Base-by-base conservation (phyloP, 495 filamentous ascomycete species). In the Penicillium nucicola region DNA sequence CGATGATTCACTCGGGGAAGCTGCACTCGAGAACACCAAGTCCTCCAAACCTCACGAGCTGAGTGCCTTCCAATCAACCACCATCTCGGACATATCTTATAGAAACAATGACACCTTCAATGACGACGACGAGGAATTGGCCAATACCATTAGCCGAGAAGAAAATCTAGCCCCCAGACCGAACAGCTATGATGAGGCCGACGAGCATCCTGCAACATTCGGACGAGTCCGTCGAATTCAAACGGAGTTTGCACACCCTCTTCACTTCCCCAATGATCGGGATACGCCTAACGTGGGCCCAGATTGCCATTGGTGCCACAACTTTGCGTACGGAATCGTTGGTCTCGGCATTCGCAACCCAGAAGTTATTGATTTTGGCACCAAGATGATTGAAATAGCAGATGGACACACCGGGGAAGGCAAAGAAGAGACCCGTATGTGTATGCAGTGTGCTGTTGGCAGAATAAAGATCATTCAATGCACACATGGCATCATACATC, bases 381-480 rank as follows among this genome's bases (percentile, higher is more conserved):
- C n/a, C 5, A 22, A 31, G n/a, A 30, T 32, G 19, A 15, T 48
- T 9, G 54, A 53, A 25, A 28, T 45, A 3, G 5, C 0, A 2
- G 28, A 53, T 48, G 50, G 50, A 0, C 44, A 57, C 22, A 34
- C 20, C 11, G 12, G 17, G 0, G 50, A 48, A 19, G 42, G 35
- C n/a, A 57, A 40, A 18, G 54, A 53, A 20, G 43, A 45, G 5
- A 57, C 50, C 19, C 38, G 40, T 17, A 57, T 57, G 54, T 57
- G 54, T 23, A 4, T 38, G 2, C 0, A 15, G 3, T 57, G 54
- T 19, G 33, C 22, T 34, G n/a, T 9, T 2, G 15, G 37, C 10
- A 19, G 54, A 8, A 7, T 35, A 1, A 22, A 40, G 3, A 57
- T 57, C 15, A 42, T 57, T 14, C 25, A 15, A 19, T 57, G 50